Evolutionary conservation across 176 grass and related monocot genomes (phyloP).

Genomic region (Triticum monococcum): DNA sequence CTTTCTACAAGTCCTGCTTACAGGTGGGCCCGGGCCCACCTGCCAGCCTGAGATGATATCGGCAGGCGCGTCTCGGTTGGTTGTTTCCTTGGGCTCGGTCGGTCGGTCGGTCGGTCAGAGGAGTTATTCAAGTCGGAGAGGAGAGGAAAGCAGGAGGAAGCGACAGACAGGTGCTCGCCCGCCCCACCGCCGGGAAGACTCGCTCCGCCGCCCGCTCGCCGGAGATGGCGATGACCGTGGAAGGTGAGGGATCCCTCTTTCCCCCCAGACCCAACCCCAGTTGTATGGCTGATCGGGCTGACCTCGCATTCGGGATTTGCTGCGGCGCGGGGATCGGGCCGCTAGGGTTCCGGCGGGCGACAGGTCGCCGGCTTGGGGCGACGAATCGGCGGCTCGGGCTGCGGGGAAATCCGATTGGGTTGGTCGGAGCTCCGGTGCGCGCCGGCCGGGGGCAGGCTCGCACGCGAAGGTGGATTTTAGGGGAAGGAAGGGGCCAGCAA

Average conservation of each 20-base stretch:
- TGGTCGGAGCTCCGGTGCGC: background rate
- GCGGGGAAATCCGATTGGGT: background rate
- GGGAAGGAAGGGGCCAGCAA: no score
- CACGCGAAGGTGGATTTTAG: no score
- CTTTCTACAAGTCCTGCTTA: background rate
- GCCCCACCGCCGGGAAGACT: background rate
- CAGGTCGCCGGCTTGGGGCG: no score
- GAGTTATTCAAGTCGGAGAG: background rate
- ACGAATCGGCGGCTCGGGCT: background rate
- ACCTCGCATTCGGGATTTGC: background rate
- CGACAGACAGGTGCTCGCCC: background rate
- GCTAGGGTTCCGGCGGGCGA: no score
- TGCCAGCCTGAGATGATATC: background rate
- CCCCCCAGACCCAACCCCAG: background rate
- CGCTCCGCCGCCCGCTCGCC: background rate
- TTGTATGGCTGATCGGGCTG: background rate
- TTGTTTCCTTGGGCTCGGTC: background rate
- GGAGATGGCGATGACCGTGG: slow-evolving; percentile 75
- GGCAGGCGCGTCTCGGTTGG: background rate
- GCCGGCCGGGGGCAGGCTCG: no score
- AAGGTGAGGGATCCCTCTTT: slow-evolving; percentile 31
- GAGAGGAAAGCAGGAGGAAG: background rate
- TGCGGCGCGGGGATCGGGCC: background rate
- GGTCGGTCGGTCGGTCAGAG: background rate
- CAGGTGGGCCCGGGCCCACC: background rate